A percentile compares a stretch with the other conserved stretches of the same genome.
These are phyloP conservation scores for Stenogyne calaminthoides DNA, from an alignment of 305 asterid genomes.

Conservation along the genomic window DNA sequence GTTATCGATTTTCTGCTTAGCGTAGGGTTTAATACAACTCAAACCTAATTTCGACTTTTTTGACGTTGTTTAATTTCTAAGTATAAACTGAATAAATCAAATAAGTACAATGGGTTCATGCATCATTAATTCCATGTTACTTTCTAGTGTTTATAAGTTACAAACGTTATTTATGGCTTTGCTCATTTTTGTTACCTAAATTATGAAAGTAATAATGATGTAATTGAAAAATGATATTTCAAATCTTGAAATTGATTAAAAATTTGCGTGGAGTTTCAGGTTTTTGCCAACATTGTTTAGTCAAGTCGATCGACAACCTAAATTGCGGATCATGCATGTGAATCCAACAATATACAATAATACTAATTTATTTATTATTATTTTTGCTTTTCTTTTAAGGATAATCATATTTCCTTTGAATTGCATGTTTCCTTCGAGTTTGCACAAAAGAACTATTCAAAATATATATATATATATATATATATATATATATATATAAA, in stretches of 20 bases:
- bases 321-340: conserved; percentile 2
- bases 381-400: too few species aligned
- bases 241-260: not conserved
- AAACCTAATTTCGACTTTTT: not conserved
- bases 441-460: too few species aligned
- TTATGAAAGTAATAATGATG: conserved; percentile 13
- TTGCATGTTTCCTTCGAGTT: too few species aligned
- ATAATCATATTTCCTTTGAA: too few species aligned
- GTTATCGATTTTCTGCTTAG: not conserved
- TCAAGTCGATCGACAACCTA: conserved; percentile 22
- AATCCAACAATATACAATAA: not conserved
- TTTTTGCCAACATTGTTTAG: conserved; percentile 6
- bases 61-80: not conserved
- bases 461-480: too few species aligned
- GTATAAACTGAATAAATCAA: not conserved
- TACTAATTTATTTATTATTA: too few species aligned
- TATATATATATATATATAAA: too few species aligned
- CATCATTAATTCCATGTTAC: not conserved
- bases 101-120: not conserved
- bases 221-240: not conserved
- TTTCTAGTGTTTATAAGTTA: conserved; percentile 10
- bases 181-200: not conserved
- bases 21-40: not conserved
- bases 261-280: not conserved
- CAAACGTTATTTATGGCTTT: conserved; percentile 13